Conservation (phyloP, 2,329 filamentous ascomycete genomes). For the Ophiosphaerella korrae region DNA sequence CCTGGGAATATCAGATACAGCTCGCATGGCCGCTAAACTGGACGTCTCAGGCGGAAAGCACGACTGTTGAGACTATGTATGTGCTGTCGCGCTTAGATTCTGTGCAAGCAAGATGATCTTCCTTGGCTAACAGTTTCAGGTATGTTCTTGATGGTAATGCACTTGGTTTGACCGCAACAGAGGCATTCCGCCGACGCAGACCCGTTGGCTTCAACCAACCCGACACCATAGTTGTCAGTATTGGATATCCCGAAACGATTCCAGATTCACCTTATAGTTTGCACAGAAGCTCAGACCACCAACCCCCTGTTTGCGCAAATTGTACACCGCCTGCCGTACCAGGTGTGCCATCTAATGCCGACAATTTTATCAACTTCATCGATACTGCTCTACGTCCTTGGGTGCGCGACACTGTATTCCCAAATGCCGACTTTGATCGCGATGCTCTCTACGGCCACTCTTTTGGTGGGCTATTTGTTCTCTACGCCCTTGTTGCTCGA, state of each 20-base stretch:
- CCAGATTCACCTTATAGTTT: constrained; percentile 37
- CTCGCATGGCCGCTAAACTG: constrained; percentile 41
- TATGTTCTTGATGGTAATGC: constrained; percentile 43
- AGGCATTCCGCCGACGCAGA: constrained; percentile 35
- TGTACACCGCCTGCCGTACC: constrained; percentile 31
- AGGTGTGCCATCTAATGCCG: constrained; percentile 51
- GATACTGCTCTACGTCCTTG: constrained; percentile 47
- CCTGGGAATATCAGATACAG: constrained; percentile 43
- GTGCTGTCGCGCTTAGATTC: not conserved
- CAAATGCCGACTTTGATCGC: constrained; percentile 37
- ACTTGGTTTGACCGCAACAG: constrained; percentile 32
- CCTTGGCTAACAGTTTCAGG: constrained; percentile 16
- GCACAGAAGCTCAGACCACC: constrained; percentile 33
- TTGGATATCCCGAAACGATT: constrained; percentile 37
- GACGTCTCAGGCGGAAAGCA: constrained; percentile 28
- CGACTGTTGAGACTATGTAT: constrained; percentile 40
- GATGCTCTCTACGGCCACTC: constrained; percentile 58
- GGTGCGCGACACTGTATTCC: constrained; percentile 36
- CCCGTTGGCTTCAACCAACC: constrained; percentile 38
- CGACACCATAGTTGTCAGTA: constrained; percentile 38
- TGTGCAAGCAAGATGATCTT: not conserved
- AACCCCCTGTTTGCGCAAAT: constrained; percentile 36
- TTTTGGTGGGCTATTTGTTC: constrained; percentile 55
- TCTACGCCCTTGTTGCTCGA: constrained; percentile 52
- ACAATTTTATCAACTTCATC: constrained; percentile 54